Conservation (phyloP, 495 filamentous ascomycete genomes). For the Penicillium odoratum region DNA sequence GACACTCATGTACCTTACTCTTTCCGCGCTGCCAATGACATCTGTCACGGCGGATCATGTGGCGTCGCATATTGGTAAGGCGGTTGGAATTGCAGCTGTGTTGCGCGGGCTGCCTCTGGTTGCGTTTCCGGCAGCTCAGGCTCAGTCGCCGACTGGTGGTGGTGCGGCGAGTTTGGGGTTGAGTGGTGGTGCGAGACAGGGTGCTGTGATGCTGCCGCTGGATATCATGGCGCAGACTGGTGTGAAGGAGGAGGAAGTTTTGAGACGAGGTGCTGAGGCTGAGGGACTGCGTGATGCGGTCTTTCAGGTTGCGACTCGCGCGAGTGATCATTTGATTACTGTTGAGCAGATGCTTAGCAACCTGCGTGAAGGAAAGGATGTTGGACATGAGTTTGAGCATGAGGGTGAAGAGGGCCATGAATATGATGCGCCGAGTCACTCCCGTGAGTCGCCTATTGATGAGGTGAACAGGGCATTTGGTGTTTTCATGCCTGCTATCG, state of each 20-base stretch:
- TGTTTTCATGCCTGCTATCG: conserved; percentile 75
- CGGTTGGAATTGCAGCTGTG: conserved; percentile 80
- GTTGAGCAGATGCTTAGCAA: conserved; percentile 87
- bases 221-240: conserved; percentile 83
- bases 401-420: conserved; percentile 73
- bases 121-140: conserved; percentile 70
- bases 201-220: conserved; percentile 74
- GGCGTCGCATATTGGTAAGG: conserved; percentile 92
- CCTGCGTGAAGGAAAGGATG: conserved; percentile 66
- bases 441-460: conserved; percentile 41
- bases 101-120: conserved; percentile 81
- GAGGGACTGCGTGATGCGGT: conserved; percentile 83
- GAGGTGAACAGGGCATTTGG: conserved; percentile 71
- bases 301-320: conserved; percentile 86
- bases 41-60: conserved; percentile 89
- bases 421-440: conserved; percentile 41
- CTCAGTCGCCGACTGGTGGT: conserved; percentile 49
- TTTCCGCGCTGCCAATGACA: conserved; percentile 71
- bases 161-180: conserved; percentile 19
- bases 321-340: conserved; percentile 93
- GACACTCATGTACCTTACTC: conserved; percentile 85
- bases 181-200: conserved; percentile 49
- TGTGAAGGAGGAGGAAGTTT: conserved; percentile 83
- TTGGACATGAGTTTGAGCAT: conserved; percentile 85
- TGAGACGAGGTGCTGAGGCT: conserved; percentile 74